Evolutionary conservation across 768 basidiomycete species (phyloP), one percentile per base, ranked within the genome.

Genomic region (Boletus rufocinnamomeus): DNA sequence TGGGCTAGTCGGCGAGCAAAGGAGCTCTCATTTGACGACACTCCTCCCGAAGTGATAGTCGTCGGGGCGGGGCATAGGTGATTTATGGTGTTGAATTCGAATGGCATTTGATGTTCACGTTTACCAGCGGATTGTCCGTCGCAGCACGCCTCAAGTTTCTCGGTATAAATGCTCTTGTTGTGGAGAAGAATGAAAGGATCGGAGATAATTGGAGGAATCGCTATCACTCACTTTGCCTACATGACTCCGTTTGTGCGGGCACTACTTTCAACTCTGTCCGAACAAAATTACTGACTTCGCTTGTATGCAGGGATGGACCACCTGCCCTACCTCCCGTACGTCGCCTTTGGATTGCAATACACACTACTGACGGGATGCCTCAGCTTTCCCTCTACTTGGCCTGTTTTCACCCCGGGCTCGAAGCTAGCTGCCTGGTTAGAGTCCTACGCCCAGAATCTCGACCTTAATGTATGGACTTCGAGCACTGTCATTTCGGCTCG

Each of bases 351-450:
- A 3, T 38, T 11, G 49, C n/a, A 23, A 14, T 14, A 27, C n/a
- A 21, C 23, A 25, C n/a, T 27, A 45, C 30, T 62, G 27, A 55
- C 17, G 27, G 14, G 8, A 41, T 44, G 4, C 11, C 8, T 16
- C 8, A 82, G 80, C n/a, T 84, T 84, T 67, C 83, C 82, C 3
- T 50, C 77, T 13, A 79, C 76, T 13, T 83, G 82, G 82, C 82
- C 82, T 7, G 70, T 79, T 13, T 82, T 76, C 56, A 72, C 77
- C 0, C 79, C 83, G 0, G 79, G 81, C 5, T 68, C 66, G 16
- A 50, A 84, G 78, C 74, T 88, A 13, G 86, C 80, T 9, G 80
- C 81, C 58, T 88, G 83, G 82, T 73, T 87, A 6, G 85, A 87
- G 66, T 72, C 69, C 2, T 88, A 87, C 64, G 83, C 80, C 0